Percentiles rank a stretch among this genome's conserved stretches.
phyloP scores from a whole-genome alignment of 129 eudicot genomes.

The Flaveria ramosissima region DNA sequence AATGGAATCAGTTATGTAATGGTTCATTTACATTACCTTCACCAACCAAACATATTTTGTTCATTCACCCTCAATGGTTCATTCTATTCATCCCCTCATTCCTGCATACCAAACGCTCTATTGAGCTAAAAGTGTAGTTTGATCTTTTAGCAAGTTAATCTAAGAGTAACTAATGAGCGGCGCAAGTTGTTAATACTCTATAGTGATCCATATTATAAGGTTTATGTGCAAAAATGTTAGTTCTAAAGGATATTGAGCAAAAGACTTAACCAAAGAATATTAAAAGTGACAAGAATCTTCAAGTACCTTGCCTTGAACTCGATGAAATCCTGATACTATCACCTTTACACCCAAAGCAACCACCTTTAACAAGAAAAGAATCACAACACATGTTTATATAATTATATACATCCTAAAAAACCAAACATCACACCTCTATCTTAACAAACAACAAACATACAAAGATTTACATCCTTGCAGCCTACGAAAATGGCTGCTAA shows the following conservation, averaged over 20 bases:
- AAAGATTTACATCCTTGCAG: constrained; percentile 10
- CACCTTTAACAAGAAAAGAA: constrained; percentile 39
- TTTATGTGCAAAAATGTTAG: not conserved
- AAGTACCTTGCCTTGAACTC: constrained; percentile 38
- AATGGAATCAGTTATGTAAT: no score
- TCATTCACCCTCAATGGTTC: no score
- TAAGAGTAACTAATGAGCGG: no score
- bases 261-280: constrained; percentile 32
- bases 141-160: no score
- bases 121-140: no score
- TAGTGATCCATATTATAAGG: no score
- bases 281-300: constrained; percentile 30
- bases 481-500: constrained; percentile 57
- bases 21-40: no score
- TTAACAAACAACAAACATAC: not conserved
- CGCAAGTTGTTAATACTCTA: no score
- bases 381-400: constrained; percentile 24
- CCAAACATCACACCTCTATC: constrained; percentile 4
- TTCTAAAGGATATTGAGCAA: constrained; percentile 29
- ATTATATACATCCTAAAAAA: constrained; percentile 18
- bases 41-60: no score
- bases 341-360: constrained; percentile 28
- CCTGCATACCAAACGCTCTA: no score
- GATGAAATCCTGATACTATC: constrained; percentile 24
- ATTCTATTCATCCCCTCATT: no score